A percentile compares a stretch with the other conserved stretches of the same genome.
These are phyloP conservation scores for Colletotrichum eremochloae DNA, from an alignment of 2,329 filamentous ascomycete species.

Conservation along the genomic window DNA sequence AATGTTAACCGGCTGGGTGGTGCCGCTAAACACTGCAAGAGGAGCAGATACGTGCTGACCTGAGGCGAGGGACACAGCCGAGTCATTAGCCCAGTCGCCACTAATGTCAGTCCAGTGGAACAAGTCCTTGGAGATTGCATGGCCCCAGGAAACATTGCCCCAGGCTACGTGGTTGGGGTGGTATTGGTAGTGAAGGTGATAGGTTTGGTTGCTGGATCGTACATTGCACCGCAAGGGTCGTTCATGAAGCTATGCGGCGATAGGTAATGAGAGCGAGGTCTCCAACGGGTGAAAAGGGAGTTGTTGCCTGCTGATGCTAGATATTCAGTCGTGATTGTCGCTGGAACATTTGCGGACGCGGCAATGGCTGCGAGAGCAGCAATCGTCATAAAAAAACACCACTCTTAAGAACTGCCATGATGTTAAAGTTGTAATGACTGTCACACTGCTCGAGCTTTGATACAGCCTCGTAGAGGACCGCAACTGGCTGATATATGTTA, in stretches of 20 bases:
- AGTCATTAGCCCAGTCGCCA: slow-evolving; percentile 39
- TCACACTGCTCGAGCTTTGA: no score
- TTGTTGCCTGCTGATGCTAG: slow-evolving; percentile 38
- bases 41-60: slow-evolving; percentile 27
- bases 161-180: slow-evolving; percentile 55
- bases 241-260: slow-evolving; percentile 69
- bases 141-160: slow-evolving; percentile 77
- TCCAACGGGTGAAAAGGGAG: slow-evolving; percentile 42
- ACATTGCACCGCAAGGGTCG: slow-evolving; percentile 75
- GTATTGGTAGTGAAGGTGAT: slow-evolving; percentile 77
- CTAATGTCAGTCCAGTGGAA: slow-evolving; percentile 68
- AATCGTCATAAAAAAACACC: slow-evolving; percentile 36
- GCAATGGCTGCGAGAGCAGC: slow-evolving; percentile 38
- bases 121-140: slow-evolving; percentile 72
- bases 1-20: slow-evolving; percentile 39
- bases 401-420: slow-evolving; percentile 37
- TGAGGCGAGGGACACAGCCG: slow-evolving; percentile 34
- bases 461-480: no score
- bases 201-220: slow-evolving; percentile 65
- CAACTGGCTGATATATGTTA: no score
- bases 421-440: slow-evolving; percentile 24
- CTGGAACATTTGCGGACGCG: slow-evolving; percentile 19
- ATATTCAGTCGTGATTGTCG: slow-evolving; percentile 35
- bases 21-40: slow-evolving; percentile 39
- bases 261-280: slow-evolving; percentile 60